Base-by-base conservation (phyloP, 208 protist species). In the Chromosphaera perkinsii region DNA sequence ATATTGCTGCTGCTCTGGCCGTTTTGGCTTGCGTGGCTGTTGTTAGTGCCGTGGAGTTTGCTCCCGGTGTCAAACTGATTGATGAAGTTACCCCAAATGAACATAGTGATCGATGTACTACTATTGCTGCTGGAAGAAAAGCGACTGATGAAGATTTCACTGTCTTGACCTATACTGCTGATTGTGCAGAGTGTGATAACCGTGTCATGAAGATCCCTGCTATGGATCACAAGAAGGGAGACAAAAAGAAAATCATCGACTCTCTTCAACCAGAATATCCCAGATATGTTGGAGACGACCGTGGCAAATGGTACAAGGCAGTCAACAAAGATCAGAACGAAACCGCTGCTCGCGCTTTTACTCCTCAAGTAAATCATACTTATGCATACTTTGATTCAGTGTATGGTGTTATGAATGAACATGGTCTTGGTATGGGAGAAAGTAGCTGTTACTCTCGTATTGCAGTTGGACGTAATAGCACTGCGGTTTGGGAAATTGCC, bases 401-500 rank as follows among this genome's bases (percentile, higher is more conserved):
- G 17, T 67, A 72, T 27, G 66, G 42, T 24, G 26, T 57, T 3
- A 5, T 42, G 3, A 67, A 64, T 36, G 66, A 64, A 55, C 12
- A 3, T 3, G 40, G 43, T 4, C 20, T 64, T 1, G 58, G 12
- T 7, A 32, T 72, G 24, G 66, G 39, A 37, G 66, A 72, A 55
- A 66, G 20, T 35, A 68, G 33, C 1, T 66, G 55, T 24, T 2
- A n/a, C 12, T n/a, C 37, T 2, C 7, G 20, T 12, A 20, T 47
- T 47, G 20, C 40, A 32, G 2, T 66, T 37, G 5, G 7, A 22
- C n/a, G n/a, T n/a, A n/a, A n/a, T n/a, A n/a, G n/a, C n/a, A n/a
- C 9, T 69, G 71, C 71, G 14, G 20, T 77, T 12, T 37, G 78
- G 45, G 49, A 29, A 37, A 75, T 77, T 58, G 72, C 31, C 17